Conservation (phyloP, 345 rosid genomes). For the Rhizophora apiculata region DNA sequence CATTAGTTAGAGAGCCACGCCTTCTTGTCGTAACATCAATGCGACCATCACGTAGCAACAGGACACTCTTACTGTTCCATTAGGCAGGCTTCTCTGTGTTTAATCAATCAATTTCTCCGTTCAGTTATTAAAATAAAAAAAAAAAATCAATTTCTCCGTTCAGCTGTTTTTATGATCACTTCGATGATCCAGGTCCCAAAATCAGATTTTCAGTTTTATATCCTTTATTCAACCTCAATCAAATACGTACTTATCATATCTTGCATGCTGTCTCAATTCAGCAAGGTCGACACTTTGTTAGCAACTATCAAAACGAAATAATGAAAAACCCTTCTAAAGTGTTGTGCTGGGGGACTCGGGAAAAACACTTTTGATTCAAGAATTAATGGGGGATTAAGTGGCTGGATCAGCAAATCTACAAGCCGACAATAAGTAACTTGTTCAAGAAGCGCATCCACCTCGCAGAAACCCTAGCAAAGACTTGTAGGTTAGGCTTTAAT, state of each 20-base stretch:
- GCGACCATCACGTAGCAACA: no score
- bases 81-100: conserved; percentile 13
- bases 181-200: not conserved
- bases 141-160: not conserved
- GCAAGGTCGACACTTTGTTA: no score
- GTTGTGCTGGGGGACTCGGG: not conserved
- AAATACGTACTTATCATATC: no score
- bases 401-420: not conserved
- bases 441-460: not conserved
- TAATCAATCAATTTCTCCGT: not conserved
- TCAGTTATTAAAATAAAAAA: not conserved
- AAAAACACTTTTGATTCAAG: not conserved
- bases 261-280: no score
- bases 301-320: not conserved
- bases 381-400: not conserved
- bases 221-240: no score
- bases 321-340: not conserved
- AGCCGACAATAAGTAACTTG: no score
- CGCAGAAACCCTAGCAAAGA: conserved; percentile 14
- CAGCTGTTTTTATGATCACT: not conserved
- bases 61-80: conserved; percentile 13
- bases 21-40: no score
- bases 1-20: no score
- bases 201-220: no score
- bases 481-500: no score